Conservation (phyloP, 495 filamentous ascomycete genomes). For the Penicillium paradoxum region DNA sequence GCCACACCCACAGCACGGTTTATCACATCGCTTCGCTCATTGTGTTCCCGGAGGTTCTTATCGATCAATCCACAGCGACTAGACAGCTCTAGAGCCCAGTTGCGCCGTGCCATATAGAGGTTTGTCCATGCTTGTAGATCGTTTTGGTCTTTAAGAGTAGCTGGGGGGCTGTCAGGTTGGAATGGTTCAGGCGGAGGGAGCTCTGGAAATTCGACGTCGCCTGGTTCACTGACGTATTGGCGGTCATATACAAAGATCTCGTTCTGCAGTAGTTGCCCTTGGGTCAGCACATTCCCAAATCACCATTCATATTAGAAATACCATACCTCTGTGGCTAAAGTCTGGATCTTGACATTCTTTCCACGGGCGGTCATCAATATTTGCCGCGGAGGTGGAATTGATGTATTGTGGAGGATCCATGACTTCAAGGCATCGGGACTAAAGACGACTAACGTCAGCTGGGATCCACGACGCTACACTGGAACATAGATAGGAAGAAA, state of each 20-base stretch:
- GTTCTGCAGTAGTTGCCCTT: slow-evolving; percentile 46
- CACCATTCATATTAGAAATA: not conserved
- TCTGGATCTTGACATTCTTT: slow-evolving; percentile 71
- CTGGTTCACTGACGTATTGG: slow-evolving; percentile 48
- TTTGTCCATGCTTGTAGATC: slow-evolving; percentile 77
- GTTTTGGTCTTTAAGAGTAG: slow-evolving; percentile 65
- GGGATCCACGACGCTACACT: slow-evolving; percentile 2
- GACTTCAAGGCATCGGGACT: slow-evolving; percentile 65
- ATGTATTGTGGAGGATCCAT: slow-evolving; percentile 63
- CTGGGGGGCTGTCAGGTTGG: slow-evolving; percentile 57
- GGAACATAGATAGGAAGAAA: not conserved
- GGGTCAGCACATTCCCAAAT: not conserved
- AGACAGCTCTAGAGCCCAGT: slow-evolving; percentile 68
- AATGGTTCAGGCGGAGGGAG: slow-evolving; percentile 56
- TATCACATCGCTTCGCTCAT: slow-evolving; percentile 66
- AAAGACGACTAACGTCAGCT: slow-evolving; percentile 27
- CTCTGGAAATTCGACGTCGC: slow-evolving; percentile 47
- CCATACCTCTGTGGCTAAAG: slow-evolving; percentile 69
- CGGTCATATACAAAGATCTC: slow-evolving; percentile 87
- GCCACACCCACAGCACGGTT: slow-evolving; percentile 69
- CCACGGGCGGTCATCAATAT: slow-evolving; percentile 80
- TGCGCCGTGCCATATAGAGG: slow-evolving; percentile 65
- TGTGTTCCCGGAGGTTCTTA: slow-evolving; percentile 45
- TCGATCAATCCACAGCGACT: slow-evolving; percentile 59
- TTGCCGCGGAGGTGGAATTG: slow-evolving; percentile 64